Conservation (phyloP, 1,284 basidiomycete species). For the Cutaneotrichosporon cavernicola region DNA sequence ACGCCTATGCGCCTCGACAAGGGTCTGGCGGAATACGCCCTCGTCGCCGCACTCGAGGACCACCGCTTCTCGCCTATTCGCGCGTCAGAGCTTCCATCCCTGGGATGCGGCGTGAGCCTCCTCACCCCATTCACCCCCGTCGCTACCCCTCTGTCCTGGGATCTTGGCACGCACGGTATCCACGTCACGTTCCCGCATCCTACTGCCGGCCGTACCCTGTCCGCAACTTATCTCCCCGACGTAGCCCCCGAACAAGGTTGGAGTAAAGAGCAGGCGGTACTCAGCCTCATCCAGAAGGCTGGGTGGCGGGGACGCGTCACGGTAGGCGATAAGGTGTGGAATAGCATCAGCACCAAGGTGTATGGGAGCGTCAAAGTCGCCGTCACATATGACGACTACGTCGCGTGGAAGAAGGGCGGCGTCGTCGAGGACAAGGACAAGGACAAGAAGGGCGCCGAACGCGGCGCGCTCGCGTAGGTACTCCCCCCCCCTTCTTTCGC, state of each 20-base stretch:
- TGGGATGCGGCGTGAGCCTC: slow-evolving; percentile 80
- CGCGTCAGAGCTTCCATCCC: slow-evolving; percentile 67
- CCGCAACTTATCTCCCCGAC: slow-evolving; percentile 92
- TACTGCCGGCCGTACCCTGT: slow-evolving; percentile 60
- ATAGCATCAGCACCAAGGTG: slow-evolving; percentile 71
- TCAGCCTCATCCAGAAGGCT: slow-evolving; percentile 88
- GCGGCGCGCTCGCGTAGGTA: slow-evolving; percentile 21
- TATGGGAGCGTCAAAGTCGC: slow-evolving; percentile 79
- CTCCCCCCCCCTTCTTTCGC: background rate
- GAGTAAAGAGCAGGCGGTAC: slow-evolving; percentile 82
- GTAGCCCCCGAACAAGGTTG: slow-evolving; percentile 91
- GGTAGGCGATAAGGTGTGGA: slow-evolving; percentile 67
- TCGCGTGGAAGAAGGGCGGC: slow-evolving; percentile 12
- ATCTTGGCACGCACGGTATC: slow-evolving; percentile 86
- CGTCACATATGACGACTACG: slow-evolving; percentile 73
- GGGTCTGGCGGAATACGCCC: slow-evolving; percentile 84
- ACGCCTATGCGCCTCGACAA: slow-evolving; percentile 70
- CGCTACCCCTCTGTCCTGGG: slow-evolving; percentile 85
- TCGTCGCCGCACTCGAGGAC: slow-evolving; percentile 62
- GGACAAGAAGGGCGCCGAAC: background rate
- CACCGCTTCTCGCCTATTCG: slow-evolving; percentile 65
- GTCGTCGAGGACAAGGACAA: slow-evolving; percentile 1
- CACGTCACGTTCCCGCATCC: slow-evolving; percentile 83
- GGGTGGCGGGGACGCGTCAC: slow-evolving; percentile 75
- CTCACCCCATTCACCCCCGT: slow-evolving; percentile 90